Evolutionary conservation across 2,329 filamentous ascomycete species (phyloP).

Genomic region (Penicillium sp.): DNA sequence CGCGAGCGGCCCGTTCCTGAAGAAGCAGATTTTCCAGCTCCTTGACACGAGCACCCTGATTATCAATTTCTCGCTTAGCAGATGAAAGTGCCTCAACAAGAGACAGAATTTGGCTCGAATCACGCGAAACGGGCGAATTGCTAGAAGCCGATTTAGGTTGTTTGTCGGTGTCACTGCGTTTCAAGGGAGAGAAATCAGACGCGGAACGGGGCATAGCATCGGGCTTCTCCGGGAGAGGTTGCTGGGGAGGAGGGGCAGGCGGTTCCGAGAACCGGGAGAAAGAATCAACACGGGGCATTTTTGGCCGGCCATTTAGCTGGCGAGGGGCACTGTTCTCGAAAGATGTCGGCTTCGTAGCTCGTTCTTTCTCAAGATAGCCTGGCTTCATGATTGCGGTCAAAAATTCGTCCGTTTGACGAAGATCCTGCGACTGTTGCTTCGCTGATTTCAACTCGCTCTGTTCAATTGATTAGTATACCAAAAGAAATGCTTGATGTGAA

Average conservation of each 20-base stretch:
- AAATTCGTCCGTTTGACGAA: conserved; percentile 78
- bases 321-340: conserved; percentile 44
- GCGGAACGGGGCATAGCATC: conserved; percentile 56
- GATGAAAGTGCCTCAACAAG: conserved; percentile 80
- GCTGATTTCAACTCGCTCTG: conserved; percentile 89
- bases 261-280: conserved; percentile 89
- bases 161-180: conserved; percentile 72
- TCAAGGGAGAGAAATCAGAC: conserved; percentile 57
- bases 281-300: conserved; percentile 63
- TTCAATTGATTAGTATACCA: background rate
- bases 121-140: conserved; percentile 49
- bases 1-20: conserved; percentile 76
- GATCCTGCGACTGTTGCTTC: conserved; percentile 80
- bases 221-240: conserved; percentile 89
- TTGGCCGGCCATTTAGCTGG: conserved; percentile 47
- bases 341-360: conserved; percentile 46
- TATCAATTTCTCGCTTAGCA: conserved; percentile 82
- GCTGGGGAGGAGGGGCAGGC: conserved; percentile 87
- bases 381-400: conserved; percentile 73
- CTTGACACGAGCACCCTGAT: conserved; percentile 74
- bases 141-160: conserved; percentile 56
- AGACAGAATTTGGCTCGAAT: conserved; percentile 73
- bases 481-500: background rate
- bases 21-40: conserved; percentile 76
- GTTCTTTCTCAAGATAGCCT: conserved; percentile 57